Evolutionary conservation across 352 stramenopile genomes (phyloP), one percentile per base, ranked within the genome.

Genomic region (Pythium guiyangense): DNA sequence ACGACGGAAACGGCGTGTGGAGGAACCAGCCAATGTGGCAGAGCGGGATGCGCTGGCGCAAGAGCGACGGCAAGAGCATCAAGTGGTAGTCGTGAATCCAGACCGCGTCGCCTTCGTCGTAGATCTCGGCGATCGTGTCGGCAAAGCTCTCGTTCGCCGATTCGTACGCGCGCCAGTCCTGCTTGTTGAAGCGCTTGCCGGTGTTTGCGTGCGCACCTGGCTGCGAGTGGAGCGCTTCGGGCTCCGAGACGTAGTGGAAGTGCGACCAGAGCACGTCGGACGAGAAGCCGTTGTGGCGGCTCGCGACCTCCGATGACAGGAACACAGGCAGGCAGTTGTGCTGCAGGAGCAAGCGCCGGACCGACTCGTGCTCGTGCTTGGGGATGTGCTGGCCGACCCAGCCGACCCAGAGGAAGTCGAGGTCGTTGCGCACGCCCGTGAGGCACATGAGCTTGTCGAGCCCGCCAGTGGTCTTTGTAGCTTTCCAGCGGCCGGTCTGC

Each of bases 21-120:
- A 96, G 59, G 60, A 95, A 96, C 83, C 83, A 96, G 1, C 81
- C 88, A 63, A 96, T 94, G 35, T 85, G 66, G 54, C 75, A 86
- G 9, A 67, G 56, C 42, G 84, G 80, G 26, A 93, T 77, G 4
- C 84, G 82, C 60, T 90, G 74, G 35, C 87, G 78, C 27, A 96
- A 64, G 59, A 95, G 69, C 55, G 78, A 88, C n/a, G 88, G 88
- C 18, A 96, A 64, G 52, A 92, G 60, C 86, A 96, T 96, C 27
- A 96, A 64, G 55, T 96, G 88, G 64, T 96, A 96, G 73, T 96
- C 88, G 66, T 96, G 86, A 18, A 96, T 77, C 86, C 86, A 96
- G 9, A 96, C 81, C 22, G 79, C 73, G 64, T 96, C 87, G 66
- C 84, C 87, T 74, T 94, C 84, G 39, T 95, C 90, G 62, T 93